These are phyloP conservation scores for Populus davidiana DNA, from an alignment of 345 rosid genomes.

Conservation along the genomic window DNA sequence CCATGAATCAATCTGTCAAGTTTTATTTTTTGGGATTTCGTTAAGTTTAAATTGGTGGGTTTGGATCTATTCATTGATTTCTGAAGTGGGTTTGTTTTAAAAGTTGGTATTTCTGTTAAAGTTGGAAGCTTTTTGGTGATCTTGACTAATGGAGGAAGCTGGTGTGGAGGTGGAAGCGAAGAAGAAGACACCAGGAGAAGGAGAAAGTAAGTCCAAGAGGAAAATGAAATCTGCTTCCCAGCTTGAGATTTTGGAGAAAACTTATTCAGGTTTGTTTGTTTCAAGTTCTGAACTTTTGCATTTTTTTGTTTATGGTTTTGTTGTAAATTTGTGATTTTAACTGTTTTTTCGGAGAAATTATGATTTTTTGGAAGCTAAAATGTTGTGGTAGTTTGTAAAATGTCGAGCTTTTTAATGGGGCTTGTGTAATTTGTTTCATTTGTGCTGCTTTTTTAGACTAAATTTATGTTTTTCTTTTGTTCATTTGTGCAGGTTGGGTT, in stretches of 20 bases:
- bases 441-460: neutral
- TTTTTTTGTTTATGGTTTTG: neutral
- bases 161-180: constrained; percentile 50
- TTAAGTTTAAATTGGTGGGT: neutral
- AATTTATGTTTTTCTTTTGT: neutral
- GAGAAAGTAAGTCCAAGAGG: constrained; percentile 64
- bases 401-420: neutral
- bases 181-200: constrained; percentile 55
- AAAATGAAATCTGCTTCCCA: constrained; percentile 95
- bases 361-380: neutral
- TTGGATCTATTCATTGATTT: neutral
- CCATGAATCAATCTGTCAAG: neutral
- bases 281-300: neutral
- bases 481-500: neutral
- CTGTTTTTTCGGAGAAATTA: neutral
- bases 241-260: constrained; percentile 74
- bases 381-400: neutral
- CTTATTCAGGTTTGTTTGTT: constrained; percentile 57
- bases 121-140: constrained; percentile 1
- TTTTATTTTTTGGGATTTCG: neutral
- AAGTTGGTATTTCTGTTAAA: neutral
- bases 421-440: neutral
- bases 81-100: neutral
- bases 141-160: constrained; percentile 41
- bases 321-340: neutral